Base-by-base conservation (phyloP, 1,284 basidiomycete genomes). In the Puccinia sorghi region DNA sequence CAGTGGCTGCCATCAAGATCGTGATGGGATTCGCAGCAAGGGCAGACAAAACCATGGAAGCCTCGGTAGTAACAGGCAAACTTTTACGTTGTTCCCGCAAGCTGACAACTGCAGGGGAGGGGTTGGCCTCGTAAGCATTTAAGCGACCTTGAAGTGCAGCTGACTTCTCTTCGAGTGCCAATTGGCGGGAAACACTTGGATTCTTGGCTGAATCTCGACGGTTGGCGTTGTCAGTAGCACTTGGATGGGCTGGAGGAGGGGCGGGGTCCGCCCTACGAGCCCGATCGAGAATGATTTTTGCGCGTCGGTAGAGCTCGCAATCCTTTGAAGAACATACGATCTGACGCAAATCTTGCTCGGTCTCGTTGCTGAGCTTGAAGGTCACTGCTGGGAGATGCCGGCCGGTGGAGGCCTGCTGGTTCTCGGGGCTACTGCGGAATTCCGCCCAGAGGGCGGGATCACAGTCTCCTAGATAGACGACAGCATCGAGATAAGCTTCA, bases 1-100 rank as follows among this genome's bases (percentile, higher is more conserved):
- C 94, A 0, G 95, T 97, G 1, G 93, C 91, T 37, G 94, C 95
- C 92, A 96, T 94, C 81, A 92, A 90, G 80, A 98, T 92, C 0
- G 92, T 93, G 78, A 97, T 92, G 48, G 94, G 92, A 84, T 97
- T 90, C 54, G 89, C 86, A 56, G 88, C 86, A 82, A 97, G 90
- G 81, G 92, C 90, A 17, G 88, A 86, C 67, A 95, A 84, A 32
- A 83, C 82, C n/a, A 75, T 63, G n/a, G 74, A 71, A 9, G 82
- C 80, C 73, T 83, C 79, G 9, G 80, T 79, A 22, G 77, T 61
- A 57, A 83, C 81, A 46, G 82, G 82, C 0, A 83, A 69, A 20
- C 80, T 27, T 43, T 52, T n/a, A 46, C 71, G 72, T 67, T 79
- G 73, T 56, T 64, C 17, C 15, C 67, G 63, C 46, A 63, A 39